These are phyloP conservation scores for Alternaria ethzedia DNA, from an alignment of 2,329 filamentous ascomycete genomes.

Conservation along the genomic window DNA sequence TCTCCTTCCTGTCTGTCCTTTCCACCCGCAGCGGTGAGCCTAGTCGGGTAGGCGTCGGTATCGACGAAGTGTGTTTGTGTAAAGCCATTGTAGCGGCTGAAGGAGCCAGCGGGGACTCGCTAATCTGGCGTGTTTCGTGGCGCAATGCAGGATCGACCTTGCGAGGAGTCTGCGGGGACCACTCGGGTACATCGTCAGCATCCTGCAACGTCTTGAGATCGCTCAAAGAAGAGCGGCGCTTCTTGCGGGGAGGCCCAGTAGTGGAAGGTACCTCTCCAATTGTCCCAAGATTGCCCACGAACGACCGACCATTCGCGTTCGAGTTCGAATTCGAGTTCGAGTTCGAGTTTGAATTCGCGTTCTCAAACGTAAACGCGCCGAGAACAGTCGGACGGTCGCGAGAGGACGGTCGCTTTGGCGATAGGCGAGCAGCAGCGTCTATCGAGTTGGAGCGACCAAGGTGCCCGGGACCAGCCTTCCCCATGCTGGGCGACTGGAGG, in stretches of 20 bases:
- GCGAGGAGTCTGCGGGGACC: constrained; percentile 48
- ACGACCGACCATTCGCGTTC: constrained; percentile 36
- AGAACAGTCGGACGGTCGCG: constrained; percentile 61
- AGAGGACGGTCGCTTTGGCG: constrained; percentile 60
- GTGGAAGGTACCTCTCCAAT: constrained; percentile 57
- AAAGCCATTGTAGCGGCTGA: constrained; percentile 33
- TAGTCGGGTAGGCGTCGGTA: constrained; percentile 50
- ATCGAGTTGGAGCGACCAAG: constrained; percentile 78
- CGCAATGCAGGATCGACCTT: constrained; percentile 31
- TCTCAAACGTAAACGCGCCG: constrained; percentile 57
- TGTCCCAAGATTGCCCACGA: constrained; percentile 52
- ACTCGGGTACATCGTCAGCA: constrained; percentile 51
- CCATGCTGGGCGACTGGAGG: constrained; percentile 65
- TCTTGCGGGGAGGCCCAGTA: constrained; percentile 61
- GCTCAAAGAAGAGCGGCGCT: constrained; percentile 88
- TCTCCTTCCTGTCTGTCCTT: constrained; percentile 46
- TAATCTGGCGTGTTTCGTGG: constrained; percentile 30
- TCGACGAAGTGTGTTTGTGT: constrained; percentile 47
- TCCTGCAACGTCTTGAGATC: constrained; percentile 77
- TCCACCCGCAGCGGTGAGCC: constrained; percentile 54
- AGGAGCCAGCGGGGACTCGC: constrained; percentile 40
- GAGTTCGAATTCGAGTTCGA: constrained; percentile 48
- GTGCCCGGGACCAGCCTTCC: constrained; percentile 61
- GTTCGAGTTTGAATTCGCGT: constrained; percentile 14
- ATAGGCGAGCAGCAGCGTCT: constrained; percentile 67